Conservation (phyloP, 78 protist species). For the Blattamonas nauphoetae region DNA sequence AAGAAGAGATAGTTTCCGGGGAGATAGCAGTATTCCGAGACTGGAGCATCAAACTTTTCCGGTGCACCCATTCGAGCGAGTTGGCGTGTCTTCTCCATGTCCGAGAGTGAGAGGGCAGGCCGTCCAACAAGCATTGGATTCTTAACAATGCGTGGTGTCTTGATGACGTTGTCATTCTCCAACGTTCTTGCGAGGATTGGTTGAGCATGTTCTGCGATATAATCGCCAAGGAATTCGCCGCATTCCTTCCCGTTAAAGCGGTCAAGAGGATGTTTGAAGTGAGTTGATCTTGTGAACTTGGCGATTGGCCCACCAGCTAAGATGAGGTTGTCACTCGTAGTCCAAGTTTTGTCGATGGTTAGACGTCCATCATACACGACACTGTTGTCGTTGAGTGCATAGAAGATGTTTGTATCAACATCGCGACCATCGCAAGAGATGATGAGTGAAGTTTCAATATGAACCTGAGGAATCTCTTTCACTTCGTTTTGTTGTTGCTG, state of each 20-base stretch:
- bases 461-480: neutral
- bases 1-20: neutral
- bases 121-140: no score
- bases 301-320: constrained; percentile 14
- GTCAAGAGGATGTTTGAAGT: neutral
- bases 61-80: neutral
- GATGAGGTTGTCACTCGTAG: constrained; percentile 18
- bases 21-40: neutral
- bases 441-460: neutral
- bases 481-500: neutral
- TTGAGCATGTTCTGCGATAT: neutral
- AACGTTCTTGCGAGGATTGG: neutral
- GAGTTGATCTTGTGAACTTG: constrained; percentile 3
- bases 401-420: constrained; percentile 10
- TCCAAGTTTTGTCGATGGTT: constrained; percentile 3
- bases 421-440: neutral
- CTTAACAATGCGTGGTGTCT: neutral
- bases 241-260: neutral
- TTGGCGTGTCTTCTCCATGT: neutral
- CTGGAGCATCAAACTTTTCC: neutral
- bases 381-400: constrained; percentile 12
- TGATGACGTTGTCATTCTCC: neutral
- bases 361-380: constrained; percentile 32
- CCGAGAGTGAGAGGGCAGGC: neutral
- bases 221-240: neutral